Conservation (phyloP, 2,329 filamentous ascomycete genomes). For the Taxawa tesnikishii region DNA sequence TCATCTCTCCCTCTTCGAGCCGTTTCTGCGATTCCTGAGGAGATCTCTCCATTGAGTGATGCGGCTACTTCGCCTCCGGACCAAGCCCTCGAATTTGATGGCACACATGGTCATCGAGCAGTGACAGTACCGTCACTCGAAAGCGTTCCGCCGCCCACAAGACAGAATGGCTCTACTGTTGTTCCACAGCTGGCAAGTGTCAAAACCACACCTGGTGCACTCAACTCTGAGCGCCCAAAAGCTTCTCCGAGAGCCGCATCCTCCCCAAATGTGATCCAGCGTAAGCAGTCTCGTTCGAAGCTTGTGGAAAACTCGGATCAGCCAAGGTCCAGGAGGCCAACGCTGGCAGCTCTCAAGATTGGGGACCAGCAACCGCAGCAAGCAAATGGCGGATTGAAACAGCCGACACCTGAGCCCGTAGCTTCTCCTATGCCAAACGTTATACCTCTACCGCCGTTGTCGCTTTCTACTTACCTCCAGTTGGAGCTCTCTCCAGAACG, state of each 20-base stretch:
- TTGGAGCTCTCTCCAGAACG: slow-evolving; percentile 49
- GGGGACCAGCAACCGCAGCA: slow-evolving; percentile 14
- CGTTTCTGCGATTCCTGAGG: slow-evolving; percentile 24
- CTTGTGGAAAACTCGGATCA: slow-evolving; percentile 4
- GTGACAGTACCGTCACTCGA: background rate
- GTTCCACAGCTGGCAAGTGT: slow-evolving; percentile 18
- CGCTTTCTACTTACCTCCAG: slow-evolving; percentile 53
- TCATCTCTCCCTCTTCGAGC: slow-evolving; percentile 40
- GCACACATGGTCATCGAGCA: background rate
- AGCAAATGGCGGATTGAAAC: slow-evolving; percentile 13
- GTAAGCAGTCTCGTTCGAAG: slow-evolving; percentile 21
- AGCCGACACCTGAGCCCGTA: slow-evolving; percentile 19
- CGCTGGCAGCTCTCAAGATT: slow-evolving; percentile 20
- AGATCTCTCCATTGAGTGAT: slow-evolving; percentile 12
- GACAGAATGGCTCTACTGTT: background rate
- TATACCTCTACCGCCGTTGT: slow-evolving; percentile 49
- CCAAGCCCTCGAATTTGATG: background rate
- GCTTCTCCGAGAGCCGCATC: slow-evolving; percentile 19
- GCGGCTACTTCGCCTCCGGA: slow-evolving; percentile 3
- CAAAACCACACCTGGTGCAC: slow-evolving; percentile 11
- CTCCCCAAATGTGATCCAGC: slow-evolving; percentile 23
- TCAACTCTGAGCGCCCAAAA: background rate
- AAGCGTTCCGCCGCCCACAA: background rate
- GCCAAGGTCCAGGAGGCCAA: slow-evolving; percentile 8
- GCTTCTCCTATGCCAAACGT: slow-evolving; percentile 36